Evolutionary conservation across 352 stramenopile genomes (phyloP), one percentile per base, ranked within the genome.

Genomic region (Nannochloropsis limnetica): DNA sequence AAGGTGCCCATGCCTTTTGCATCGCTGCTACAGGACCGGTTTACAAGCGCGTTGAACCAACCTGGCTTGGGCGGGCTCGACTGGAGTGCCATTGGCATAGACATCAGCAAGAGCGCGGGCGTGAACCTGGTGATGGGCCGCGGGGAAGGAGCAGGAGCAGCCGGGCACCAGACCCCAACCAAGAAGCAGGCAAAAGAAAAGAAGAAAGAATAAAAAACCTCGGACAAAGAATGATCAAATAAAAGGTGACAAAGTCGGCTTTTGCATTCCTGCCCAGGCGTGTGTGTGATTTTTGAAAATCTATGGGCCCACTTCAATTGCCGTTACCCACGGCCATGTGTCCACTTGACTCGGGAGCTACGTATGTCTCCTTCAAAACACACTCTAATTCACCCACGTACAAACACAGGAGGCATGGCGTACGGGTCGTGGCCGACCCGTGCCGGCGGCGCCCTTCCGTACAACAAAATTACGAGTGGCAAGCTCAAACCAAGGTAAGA

Each of bases 1-100:
- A 85, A 89, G 44, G 87, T 91, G 69, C 89, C 91, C 61, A 93
- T 94, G 90, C 90, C 91, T 37, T 91, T 94, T 81, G 85, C 89
- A 74, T 92, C 89, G n/a, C 82, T 90, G 29, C 88, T 94, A 61
- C 88, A 89, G 68, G 90, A 94, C 68, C 87, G 90, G 8, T 93
- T 93, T 84, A 45, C 90, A 74, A 74, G 61, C 80, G 88, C 88
- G 81, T 88, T 91, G 68, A 87, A 84, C 17, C 90, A 88, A 32
- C 89, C 90, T 80, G 90, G 89, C 28, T 86, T 90, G 31, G 88
- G 84, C 45, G 88, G 91, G 28, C 81, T 94, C 14, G 90, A 94
- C 81, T 94, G 90, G 90, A 92, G 88, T 2, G 90, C 89, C 1
- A 91, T 93, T 68, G 89, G 88, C 1, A 86, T 93, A 17, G 61